A percentile compares a stretch with the other conserved stretches of the same genome.
phyloP scores from a whole-genome alignment of 768 basidiomycete genomes.

The Leccinum fibrillosum region DNA sequence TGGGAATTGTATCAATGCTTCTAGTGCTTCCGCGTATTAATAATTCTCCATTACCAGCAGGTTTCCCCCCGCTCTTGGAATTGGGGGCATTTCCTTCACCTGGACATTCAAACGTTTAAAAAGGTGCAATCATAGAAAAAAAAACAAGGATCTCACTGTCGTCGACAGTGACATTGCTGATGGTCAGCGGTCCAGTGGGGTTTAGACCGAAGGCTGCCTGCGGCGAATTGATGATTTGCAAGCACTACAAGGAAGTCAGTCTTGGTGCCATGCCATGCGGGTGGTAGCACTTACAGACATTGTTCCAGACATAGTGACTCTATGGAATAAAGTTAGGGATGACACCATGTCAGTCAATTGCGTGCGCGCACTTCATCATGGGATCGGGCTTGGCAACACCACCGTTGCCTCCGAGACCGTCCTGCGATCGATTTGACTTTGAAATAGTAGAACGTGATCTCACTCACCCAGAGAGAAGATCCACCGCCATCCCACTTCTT shows the following conservation, averaged over 20 bases:
- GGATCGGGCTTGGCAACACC: conserved; percentile 28
- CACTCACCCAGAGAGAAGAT: conserved; percentile 40
- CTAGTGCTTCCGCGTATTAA: background rate
- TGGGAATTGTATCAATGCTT: background rate
- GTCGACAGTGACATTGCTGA: conserved; percentile 50
- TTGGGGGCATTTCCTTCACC: conserved; percentile 54
- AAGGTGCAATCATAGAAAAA: background rate
- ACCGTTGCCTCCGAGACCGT: conserved; percentile 20
- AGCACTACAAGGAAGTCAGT: conserved; percentile 20
- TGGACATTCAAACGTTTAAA: conserved; percentile 18
- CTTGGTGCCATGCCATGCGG: background rate
- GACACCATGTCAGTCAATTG: background rate
- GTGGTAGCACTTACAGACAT: conserved; percentile 20
- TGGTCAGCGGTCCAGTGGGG: conserved; percentile 32
- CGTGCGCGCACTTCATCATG: conserved; percentile 38
- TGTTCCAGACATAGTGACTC: conserved; percentile 40
- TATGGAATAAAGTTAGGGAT: conserved; percentile 9
- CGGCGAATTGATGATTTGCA: conserved; percentile 41
- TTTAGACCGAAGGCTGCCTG: conserved; percentile 30
- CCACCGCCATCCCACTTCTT: conserved; percentile 42
- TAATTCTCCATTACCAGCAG: conserved; percentile 39
- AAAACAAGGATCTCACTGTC: conserved; percentile 42
- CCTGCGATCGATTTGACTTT: conserved; percentile 15
- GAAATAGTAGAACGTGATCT: background rate
- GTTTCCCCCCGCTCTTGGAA: conserved; percentile 42